Conservation (phyloP, 108 stramenopile genomes). For the Licmophora abbreviata region DNA sequence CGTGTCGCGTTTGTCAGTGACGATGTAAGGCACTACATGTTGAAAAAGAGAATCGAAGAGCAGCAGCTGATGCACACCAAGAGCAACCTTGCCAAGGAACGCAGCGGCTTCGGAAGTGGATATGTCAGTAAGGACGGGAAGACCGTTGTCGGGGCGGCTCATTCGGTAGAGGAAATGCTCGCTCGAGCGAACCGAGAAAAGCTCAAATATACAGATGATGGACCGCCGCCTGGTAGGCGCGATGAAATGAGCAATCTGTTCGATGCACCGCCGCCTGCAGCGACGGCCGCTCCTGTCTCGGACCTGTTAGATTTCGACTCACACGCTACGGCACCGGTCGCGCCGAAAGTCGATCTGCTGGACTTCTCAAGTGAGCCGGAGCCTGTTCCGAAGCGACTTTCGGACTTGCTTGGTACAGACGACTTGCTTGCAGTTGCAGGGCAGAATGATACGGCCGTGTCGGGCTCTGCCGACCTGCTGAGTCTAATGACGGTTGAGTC, state of each 20-base stretch:
- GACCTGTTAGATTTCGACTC: slow-evolving; percentile 6
- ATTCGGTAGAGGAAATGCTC: slow-evolving; percentile 63
- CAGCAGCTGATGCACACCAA: slow-evolving; percentile 19
- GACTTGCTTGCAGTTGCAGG: slow-evolving; percentile 3
- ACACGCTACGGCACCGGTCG: not conserved
- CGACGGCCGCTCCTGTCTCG: not conserved
- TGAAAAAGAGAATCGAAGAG: slow-evolving; percentile 35
- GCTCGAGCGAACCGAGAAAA: slow-evolving; percentile 29
- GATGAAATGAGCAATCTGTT: not conserved
- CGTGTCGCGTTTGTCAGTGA: slow-evolving; percentile 43
- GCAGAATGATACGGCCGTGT: not conserved
- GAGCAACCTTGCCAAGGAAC: slow-evolving; percentile 44
- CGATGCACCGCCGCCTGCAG: not conserved
- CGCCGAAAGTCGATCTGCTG: slow-evolving; percentile 20
- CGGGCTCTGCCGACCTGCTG: not conserved
- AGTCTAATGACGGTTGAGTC: slow-evolving; percentile 6
- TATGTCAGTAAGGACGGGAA: slow-evolving; percentile 34
- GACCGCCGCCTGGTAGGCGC: slow-evolving; percentile 9
- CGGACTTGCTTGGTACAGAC: slow-evolving; percentile 1
- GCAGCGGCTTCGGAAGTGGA: slow-evolving; percentile 51
- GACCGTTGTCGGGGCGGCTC: slow-evolving; percentile 53
- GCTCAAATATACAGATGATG: slow-evolving; percentile 23
- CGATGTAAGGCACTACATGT: slow-evolving; percentile 30
- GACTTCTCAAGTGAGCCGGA: slow-evolving; percentile 10
- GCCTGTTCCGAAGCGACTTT: not conserved